Evolutionary conservation across 2,329 filamentous ascomycete species (phyloP).

Genomic region (Sporothrix humicola): DNA sequence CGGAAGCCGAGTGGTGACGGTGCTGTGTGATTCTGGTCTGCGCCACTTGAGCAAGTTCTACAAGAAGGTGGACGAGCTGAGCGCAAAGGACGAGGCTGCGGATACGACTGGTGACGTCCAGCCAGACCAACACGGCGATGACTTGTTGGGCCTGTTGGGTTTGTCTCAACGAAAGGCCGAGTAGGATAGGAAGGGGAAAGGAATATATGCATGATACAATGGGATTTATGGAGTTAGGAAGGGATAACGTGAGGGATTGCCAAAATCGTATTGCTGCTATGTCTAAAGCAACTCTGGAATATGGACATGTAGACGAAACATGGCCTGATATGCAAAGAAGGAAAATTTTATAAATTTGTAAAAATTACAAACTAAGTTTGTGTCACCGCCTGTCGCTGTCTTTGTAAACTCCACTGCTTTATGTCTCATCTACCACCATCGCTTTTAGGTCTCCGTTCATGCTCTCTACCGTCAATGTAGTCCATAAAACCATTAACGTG

Average conservation of each 20-base stretch:
- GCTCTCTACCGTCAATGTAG: neutral
- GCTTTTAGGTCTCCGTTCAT: constrained; percentile 6
- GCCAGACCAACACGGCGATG: constrained; percentile 36
- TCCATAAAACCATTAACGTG: neutral
- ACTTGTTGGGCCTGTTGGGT: constrained; percentile 59
- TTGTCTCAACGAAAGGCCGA: constrained; percentile 44
- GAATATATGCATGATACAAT: constrained; percentile 9
- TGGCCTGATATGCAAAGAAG: too few species aligned
- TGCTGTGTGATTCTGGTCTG: constrained; percentile 84
- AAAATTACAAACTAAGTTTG: neutral
- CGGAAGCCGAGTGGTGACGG: constrained; percentile 74
- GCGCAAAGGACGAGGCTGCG: constrained; percentile 47
- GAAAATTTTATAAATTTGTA: neutral
- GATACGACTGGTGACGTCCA: constrained; percentile 39
- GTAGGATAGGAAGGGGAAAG: neutral
- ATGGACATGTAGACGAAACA: neutral
- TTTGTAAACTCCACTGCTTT: constrained; percentile 1
- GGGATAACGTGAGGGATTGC: neutral
- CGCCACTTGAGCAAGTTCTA: constrained; percentile 86
- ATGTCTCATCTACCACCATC: neutral
- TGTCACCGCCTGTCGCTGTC: neutral
- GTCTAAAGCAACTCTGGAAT: neutral
- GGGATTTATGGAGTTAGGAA: neutral
- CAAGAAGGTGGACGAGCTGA: constrained; percentile 72
- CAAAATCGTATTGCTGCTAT: neutral